Base-by-base conservation (phyloP, 805 yeast species). In the Metschnikowia shivogae region DNA sequence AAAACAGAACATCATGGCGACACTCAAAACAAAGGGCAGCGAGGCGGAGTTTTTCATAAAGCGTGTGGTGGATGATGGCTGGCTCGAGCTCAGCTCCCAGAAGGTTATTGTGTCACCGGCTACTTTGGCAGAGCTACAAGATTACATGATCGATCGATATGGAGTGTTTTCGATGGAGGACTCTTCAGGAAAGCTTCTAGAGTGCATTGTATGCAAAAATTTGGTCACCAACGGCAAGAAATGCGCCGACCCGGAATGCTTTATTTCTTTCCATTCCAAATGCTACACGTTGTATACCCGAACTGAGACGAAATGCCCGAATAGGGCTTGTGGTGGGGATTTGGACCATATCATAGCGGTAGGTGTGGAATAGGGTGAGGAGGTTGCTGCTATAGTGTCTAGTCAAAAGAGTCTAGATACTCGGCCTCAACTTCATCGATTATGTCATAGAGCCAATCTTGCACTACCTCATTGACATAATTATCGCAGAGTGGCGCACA, bases 391-490 rank as follows among this genome's bases (percentile, higher is more conserved):
- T 13, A 30, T 13, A 8, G 12, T 4, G 31, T 57, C 43, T 32
- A 52, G 47, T 72, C 78, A 46, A 71, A 63, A 14, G 63, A 59
- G 50, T 79, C 85, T 41, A 81, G 59, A 48, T 70, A 75, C 41
- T 73, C 77, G 28, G 80, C 84, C 46, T 85, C 90, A 0, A 86
- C 76, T 63, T 93, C 96, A 59, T 93, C 97, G 3, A 92, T 58
- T 3, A 89, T 59, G 64, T 93, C 99, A 80, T 84, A 84, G 1
- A 80, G 81, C 52, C 85, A 77, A 52, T 89, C 96, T 50, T 89
- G 96, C 2, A 88, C 82, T 6, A 90, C 78, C 44, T 71, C 75
- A 53, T 86, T 89, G 12, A 76, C 74, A 56, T 81, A 89, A 27
- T 92, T 62, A 36, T 77, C 78, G 47, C 76, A 63, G 35, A 87